These are phyloP conservation scores for Fulvia fulva DNA, from an alignment of 2,329 filamentous ascomycete species.

Conservation along the genomic window DNA sequence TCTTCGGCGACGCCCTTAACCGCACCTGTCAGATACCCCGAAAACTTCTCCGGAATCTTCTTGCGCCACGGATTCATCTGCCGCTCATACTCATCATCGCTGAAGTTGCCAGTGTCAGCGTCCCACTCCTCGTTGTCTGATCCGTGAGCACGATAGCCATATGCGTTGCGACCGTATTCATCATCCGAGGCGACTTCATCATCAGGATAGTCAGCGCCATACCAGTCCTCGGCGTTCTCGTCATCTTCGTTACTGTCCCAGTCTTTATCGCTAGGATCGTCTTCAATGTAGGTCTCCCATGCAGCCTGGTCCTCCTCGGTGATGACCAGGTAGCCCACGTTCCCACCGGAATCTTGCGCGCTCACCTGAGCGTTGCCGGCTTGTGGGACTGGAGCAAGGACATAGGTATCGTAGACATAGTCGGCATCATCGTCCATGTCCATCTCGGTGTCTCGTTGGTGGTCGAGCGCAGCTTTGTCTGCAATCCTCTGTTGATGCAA, in stretches of 20 bases:
- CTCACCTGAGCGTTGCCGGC: slow-evolving; percentile 30
- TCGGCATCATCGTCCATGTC: slow-evolving; percentile 47
- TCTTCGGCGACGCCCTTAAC: not conserved
- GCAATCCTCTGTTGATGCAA: slow-evolving; percentile 22
- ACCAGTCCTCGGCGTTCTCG: slow-evolving; percentile 71
- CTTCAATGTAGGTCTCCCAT: slow-evolving; percentile 56
- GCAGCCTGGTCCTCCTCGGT: slow-evolving; percentile 50
- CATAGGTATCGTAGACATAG: slow-evolving; percentile 61
- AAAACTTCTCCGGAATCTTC: slow-evolving; percentile 24
- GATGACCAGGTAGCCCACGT: slow-evolving; percentile 48
- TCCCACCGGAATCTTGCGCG: slow-evolving; percentile 25
- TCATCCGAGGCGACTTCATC: slow-evolving; percentile 72
- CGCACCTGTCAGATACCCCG: slow-evolving; percentile 17
- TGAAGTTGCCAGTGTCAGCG: slow-evolving; percentile 29
- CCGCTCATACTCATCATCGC: slow-evolving; percentile 27
- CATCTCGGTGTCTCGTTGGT: slow-evolving; percentile 25
- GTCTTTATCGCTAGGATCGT: slow-evolving; percentile 48
- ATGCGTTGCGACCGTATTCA: slow-evolving; percentile 50
- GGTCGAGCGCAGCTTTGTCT: not conserved
- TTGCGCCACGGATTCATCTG: slow-evolving; percentile 32
- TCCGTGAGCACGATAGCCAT: slow-evolving; percentile 36
- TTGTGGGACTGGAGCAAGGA: slow-evolving; percentile 40
- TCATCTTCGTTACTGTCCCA: slow-evolving; percentile 61
- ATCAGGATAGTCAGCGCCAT: slow-evolving; percentile 75
- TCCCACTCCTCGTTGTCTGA: slow-evolving; percentile 42